phyloP scores from a whole-genome alignment of 2,329 filamentous ascomycete genomes.

The Colletotrichum sp. region DNA sequence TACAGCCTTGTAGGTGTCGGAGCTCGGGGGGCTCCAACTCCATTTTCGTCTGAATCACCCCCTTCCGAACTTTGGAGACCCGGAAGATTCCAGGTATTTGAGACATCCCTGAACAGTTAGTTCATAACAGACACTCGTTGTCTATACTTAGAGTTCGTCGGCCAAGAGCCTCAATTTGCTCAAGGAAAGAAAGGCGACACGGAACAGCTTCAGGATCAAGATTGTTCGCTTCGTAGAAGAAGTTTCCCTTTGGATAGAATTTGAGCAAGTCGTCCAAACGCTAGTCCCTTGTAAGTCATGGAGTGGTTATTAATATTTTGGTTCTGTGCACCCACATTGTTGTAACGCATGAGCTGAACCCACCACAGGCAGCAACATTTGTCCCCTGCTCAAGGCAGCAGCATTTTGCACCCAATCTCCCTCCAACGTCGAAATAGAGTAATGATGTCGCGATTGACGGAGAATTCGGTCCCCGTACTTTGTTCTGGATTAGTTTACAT shows the following conservation, averaged over 20 bases:
- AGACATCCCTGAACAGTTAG: background rate
- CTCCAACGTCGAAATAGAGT: background rate
- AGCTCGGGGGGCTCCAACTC: background rate
- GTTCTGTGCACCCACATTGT: background rate
- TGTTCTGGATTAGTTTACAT: background rate
- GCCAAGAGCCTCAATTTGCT: background rate
- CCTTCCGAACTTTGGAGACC: background rate
- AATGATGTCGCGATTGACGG: background rate
- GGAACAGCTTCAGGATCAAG: background rate
- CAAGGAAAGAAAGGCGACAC: background rate
- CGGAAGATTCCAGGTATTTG: background rate
- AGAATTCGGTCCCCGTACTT: background rate
- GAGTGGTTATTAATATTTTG: background rate
- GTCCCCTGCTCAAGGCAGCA: constrained; percentile 9
- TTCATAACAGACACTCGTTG: background rate
- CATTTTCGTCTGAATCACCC: background rate
- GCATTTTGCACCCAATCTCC: background rate
- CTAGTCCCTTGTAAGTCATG: background rate
- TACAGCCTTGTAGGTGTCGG: background rate
- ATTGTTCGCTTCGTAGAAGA: background rate
- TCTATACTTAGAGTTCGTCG: background rate
- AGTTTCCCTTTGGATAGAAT: background rate
- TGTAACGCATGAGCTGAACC: background rate
- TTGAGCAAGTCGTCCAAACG: background rate
- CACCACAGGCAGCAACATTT: constrained; percentile 12